Conservation (phyloP, 2,329 filamentous ascomycete genomes). For the Fusarium newnesense region DNA sequence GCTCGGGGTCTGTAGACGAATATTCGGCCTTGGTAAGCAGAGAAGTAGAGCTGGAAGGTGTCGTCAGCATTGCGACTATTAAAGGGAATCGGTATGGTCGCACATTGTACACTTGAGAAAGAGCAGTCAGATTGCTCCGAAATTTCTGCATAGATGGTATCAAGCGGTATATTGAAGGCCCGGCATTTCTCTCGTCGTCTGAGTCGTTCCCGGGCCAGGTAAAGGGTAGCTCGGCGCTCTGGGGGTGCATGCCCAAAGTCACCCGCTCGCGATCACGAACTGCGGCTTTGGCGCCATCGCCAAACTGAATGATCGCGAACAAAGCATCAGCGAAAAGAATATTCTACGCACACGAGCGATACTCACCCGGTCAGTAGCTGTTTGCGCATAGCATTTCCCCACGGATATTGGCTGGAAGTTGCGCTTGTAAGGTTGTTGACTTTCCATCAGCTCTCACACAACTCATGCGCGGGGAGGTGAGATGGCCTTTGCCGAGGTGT, state of each 20-base stretch:
- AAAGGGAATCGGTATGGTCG: slow-evolving; percentile 8
- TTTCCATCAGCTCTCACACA: slow-evolving; percentile 42
- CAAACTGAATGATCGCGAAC: slow-evolving; percentile 48
- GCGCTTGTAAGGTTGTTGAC: slow-evolving; percentile 30
- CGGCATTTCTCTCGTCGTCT: slow-evolving; percentile 36
- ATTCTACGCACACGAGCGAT: not conserved
- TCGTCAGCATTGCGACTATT: slow-evolving; percentile 17
- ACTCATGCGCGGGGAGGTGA: slow-evolving; percentile 29
- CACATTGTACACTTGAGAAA: slow-evolving; percentile 68
- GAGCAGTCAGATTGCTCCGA: slow-evolving; percentile 66
- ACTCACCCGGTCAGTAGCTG: slow-evolving; percentile 51
- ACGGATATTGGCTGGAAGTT: slow-evolving; percentile 46
- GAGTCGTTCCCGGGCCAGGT: slow-evolving; percentile 44
- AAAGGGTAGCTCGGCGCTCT: slow-evolving; percentile 42
- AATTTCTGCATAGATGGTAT: slow-evolving; percentile 52
- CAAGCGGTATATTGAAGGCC: slow-evolving; percentile 43
- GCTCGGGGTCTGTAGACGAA: slow-evolving; percentile 65
- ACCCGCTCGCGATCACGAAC: slow-evolving; percentile 51
- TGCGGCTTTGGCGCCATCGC: slow-evolving; percentile 46
- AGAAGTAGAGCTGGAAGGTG: slow-evolving; percentile 65
- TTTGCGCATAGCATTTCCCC: slow-evolving; percentile 52
- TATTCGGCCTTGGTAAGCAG: slow-evolving; percentile 66
- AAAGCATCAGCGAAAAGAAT: slow-evolving; percentile 12
- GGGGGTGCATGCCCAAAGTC: slow-evolving; percentile 35
- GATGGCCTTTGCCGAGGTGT: slow-evolving; percentile 29